Evolutionary conservation across 2,329 filamentous ascomycete species (phyloP).

Genomic region (Fusarium camptoceras): DNA sequence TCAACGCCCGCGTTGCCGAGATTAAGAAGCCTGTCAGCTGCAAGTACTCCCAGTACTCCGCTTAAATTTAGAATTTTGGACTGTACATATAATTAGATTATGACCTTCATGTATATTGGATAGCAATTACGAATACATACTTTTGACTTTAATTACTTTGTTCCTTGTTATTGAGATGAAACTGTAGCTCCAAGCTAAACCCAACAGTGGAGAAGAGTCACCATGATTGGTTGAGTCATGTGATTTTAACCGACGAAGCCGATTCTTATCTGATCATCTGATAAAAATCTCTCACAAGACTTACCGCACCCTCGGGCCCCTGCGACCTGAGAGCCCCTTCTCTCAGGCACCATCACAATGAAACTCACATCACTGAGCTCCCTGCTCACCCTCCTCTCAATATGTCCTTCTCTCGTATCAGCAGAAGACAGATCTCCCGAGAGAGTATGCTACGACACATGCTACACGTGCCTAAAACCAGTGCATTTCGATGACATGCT

Average conservation of each 20-base stretch:
- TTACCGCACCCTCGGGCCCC: neutral
- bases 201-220: neutral
- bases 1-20: conserved; percentile 49
- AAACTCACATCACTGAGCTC: conserved; percentile 14
- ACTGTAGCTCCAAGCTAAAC: neutral
- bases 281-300: conserved; percentile 42
- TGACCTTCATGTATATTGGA: neutral
- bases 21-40: conserved; percentile 51
- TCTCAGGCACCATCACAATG: conserved; percentile 28
- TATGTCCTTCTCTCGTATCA: neutral
- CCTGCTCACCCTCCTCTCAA: neutral
- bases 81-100: neutral
- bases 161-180: neutral
- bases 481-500: conserved; percentile 51
- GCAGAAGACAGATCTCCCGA: conserved; percentile 23
- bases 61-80: neutral
- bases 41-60: conserved; percentile 44
- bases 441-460: conserved; percentile 51
- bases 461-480: conserved; percentile 45
- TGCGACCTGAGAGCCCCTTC: neutral
- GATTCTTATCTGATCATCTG: conserved; percentile 48
- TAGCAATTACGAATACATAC: neutral
- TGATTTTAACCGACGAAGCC: conserved; percentile 1
- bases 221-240: neutral
- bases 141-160: neutral